Conservation (phyloP, 495 filamentous ascomycete species). For the Bryoglossum gracile region DNA sequence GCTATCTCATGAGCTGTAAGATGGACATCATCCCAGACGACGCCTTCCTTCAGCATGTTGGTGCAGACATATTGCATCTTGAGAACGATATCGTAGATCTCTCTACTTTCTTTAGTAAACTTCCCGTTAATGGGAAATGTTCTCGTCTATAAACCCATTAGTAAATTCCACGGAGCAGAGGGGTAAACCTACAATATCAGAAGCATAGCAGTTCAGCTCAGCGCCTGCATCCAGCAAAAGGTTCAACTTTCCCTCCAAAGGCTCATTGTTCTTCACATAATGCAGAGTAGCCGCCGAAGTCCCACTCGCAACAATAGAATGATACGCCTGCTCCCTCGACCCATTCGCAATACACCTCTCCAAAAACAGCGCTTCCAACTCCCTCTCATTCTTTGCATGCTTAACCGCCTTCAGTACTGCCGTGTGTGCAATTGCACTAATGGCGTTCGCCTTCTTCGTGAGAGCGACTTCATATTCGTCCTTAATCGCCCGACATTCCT, state of each 20-base stretch:
- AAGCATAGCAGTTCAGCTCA: constrained; percentile 73
- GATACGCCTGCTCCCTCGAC: constrained; percentile 73
- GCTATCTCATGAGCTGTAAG: constrained; percentile 70
- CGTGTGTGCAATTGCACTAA: constrained; percentile 70
- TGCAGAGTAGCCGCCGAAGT: constrained; percentile 77
- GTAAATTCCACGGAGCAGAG: too few species aligned
- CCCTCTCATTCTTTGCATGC: constrained; percentile 65
- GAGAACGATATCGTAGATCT: constrained; percentile 81
- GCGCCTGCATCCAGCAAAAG: constrained; percentile 78
- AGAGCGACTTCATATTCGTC: constrained; percentile 79
- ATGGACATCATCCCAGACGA: constrained; percentile 83
- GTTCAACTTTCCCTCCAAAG: constrained; percentile 59
- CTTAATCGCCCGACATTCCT: constrained; percentile 71
- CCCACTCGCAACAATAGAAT: constrained; percentile 73
- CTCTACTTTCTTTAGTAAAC: constrained; percentile 62
- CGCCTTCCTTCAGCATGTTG: constrained; percentile 62
- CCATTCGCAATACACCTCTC: constrained; percentile 67
- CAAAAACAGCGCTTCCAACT: constrained; percentile 74
- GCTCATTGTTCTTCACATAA: constrained; percentile 71
- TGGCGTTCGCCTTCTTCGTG: constrained; percentile 72
- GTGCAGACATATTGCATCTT: constrained; percentile 78
- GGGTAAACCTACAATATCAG: constrained; percentile 56
- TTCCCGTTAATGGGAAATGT: constrained; percentile 75
- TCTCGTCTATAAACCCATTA: constrained; percentile 46
- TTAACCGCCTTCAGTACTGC: constrained; percentile 60